Conservation (phyloP, 164 flowering plant species). For the Hamamelis virginiana region DNA sequence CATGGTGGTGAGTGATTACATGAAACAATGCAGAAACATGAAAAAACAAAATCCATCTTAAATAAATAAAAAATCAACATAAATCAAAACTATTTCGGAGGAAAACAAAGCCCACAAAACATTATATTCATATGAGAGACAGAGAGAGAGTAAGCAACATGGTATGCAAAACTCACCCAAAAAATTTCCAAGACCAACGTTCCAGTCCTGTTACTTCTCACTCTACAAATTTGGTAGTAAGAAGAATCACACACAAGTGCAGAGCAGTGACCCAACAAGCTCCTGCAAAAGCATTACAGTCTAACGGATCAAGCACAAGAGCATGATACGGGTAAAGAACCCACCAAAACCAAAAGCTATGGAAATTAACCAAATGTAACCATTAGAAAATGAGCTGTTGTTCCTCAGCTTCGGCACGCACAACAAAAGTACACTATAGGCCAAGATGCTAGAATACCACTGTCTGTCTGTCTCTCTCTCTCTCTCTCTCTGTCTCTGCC, state of each 20-base stretch:
- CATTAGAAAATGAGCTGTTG: slow-evolving; percentile 17
- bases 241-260: neutral
- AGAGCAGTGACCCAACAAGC: neutral
- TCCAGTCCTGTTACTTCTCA: neutral
- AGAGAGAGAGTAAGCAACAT: neutral
- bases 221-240: neutral
- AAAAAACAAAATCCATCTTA: slow-evolving; percentile 7
- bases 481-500: slow-evolving; percentile 2
- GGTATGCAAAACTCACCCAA: slow-evolving; percentile 1
- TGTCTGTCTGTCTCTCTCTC: slow-evolving; percentile 3
- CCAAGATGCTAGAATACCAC: neutral
- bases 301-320: neutral
- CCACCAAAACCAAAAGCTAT: slow-evolving; percentile 8
- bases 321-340: slow-evolving; percentile 1
- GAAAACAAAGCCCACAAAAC: neutral
- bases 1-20: neutral
- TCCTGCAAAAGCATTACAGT: neutral
- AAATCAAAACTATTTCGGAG: neutral
- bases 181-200: neutral
- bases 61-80: neutral
- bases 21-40: too few relatives aligned
- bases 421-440: slow-evolving; percentile 6
- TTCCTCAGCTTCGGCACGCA: slow-evolving; percentile 7
- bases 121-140: too few relatives aligned
- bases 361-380: neutral